Percentiles rank a stretch among this genome's conserved stretches.
Conservation (phyloP, 306 rosid species). For the Vigna mungo region DNA sequence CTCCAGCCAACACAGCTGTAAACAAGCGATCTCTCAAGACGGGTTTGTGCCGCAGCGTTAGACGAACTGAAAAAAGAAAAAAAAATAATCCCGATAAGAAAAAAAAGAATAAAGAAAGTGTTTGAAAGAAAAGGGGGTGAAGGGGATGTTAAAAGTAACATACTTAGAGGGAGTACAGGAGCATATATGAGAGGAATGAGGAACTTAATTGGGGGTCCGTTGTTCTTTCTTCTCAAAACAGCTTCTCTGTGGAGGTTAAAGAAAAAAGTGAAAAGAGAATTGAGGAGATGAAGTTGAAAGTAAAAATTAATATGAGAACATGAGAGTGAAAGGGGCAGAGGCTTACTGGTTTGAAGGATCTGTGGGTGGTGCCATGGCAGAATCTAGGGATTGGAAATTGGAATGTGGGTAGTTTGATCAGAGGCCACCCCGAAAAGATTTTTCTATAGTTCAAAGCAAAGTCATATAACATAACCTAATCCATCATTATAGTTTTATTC, state of each 20-base stretch:
- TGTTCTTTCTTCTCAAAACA: constrained; percentile 60
- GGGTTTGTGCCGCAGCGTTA: constrained; percentile 78
- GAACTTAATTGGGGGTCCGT: constrained; percentile 77
- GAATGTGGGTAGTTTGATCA: neutral
- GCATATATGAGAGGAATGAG: constrained; percentile 89
- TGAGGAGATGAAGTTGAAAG: neutral
- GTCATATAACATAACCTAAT: neutral
- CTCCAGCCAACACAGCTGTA: constrained; percentile 79
- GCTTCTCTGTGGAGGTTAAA: constrained; percentile 55
- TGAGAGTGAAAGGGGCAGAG: neutral
- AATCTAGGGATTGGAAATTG: constrained; percentile 4
- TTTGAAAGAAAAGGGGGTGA: neutral
- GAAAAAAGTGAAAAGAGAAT: neutral
- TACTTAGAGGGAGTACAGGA: constrained; percentile 92
- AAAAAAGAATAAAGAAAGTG: neutral
- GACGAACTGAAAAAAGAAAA: constrained; percentile 63
- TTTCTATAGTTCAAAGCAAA: neutral
- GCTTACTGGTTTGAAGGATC: constrained; percentile 67
- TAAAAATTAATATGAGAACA: neutral
- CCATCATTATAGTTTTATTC: neutral
- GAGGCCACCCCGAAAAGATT: neutral
- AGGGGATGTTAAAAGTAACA: constrained; percentile 26
- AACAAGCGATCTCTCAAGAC: constrained; percentile 93
- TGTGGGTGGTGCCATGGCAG: constrained; percentile 66
- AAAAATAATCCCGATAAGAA: neutral